These are phyloP conservation scores for Rhododendron ovatum DNA, from an alignment of 148 eudicot species.

Conservation along the genomic window DNA sequence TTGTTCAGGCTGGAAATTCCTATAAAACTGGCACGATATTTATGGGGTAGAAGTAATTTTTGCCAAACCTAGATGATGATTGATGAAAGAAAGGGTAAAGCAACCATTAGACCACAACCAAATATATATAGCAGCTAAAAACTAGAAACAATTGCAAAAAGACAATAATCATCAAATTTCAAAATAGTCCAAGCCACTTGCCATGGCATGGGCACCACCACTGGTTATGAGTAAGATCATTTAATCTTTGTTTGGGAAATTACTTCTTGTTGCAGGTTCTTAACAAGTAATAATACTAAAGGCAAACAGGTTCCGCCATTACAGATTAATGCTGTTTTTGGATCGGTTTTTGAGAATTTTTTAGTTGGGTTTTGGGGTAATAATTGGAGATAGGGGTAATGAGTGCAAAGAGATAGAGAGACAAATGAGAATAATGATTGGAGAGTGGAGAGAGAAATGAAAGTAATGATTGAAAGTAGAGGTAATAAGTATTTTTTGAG, in stretches of 20 bases:
- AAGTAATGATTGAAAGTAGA: too few species aligned
- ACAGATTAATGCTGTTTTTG: neutral
- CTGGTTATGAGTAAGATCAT: neutral
- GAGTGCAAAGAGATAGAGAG: too few species aligned
- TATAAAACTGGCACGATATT: neutral
- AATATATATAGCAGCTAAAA: neutral
- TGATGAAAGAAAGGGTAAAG: neutral
- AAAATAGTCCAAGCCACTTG: neutral
- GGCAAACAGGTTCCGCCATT: neutral
- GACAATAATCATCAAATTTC: neutral
- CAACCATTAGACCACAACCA: neutral
- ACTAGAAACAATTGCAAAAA: neutral
- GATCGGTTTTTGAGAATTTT: too few species aligned
- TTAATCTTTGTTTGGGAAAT: neutral
- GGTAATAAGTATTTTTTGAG: too few species aligned
- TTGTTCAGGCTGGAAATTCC: neutral
- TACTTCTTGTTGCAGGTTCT: neutral
- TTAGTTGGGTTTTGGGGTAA: too few species aligned
- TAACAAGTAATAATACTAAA: neutral
- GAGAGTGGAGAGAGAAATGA: too few species aligned
- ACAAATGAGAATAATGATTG: too few species aligned
- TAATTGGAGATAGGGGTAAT: too few species aligned
- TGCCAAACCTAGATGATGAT: neutral
- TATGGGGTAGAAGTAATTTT: neutral
- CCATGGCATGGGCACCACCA: neutral